Evolutionary conservation across 106 monocot species (phyloP).

Genomic region (Allium sativum): DNA sequence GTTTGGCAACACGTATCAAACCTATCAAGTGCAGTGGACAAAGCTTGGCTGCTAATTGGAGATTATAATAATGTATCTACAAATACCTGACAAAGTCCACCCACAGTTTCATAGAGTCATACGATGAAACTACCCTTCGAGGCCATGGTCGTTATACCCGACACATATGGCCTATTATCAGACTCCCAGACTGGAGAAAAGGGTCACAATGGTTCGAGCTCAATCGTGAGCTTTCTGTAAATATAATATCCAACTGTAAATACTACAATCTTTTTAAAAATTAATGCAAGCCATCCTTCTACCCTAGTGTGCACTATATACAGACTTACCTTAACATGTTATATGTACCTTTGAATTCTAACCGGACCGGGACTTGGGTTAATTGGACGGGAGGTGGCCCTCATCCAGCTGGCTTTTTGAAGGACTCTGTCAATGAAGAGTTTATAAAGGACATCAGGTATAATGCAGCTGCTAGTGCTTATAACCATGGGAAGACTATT

Average conservation of each 20-base stretch:
- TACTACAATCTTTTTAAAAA: slow-evolving; percentile 15
- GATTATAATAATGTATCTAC: slow-evolving; percentile 24
- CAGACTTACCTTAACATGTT: slow-evolving; percentile 30
- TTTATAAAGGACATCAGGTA: slow-evolving; percentile 16
- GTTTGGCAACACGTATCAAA: no score
- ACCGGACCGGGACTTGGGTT: slow-evolving; percentile 24
- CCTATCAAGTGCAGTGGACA: no score
- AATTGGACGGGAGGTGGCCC: slow-evolving; percentile 22
- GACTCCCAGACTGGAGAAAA: slow-evolving; percentile 19
- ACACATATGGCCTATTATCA: slow-evolving; percentile 9
- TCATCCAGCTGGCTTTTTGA: slow-evolving; percentile 18
- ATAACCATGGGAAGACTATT: no score
- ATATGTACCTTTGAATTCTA: slow-evolving; percentile 11
- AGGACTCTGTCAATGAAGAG: slow-evolving; percentile 5
- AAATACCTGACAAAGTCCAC: slow-evolving; percentile 20
- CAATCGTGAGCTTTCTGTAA: slow-evolving; percentile 14
- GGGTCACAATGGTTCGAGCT: slow-evolving; percentile 31
- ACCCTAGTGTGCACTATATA: slow-evolving; percentile 26
- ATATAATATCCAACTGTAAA: slow-evolving; percentile 19
- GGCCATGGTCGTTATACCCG: slow-evolving; percentile 23
- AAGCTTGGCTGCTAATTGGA: no score
- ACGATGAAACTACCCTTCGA: slow-evolving; percentile 10
- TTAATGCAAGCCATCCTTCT: slow-evolving; percentile 12
- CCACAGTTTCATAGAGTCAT: slow-evolving; percentile 23
- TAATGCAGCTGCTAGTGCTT: slow-evolving; percentile 12